Percentiles rank a stretch among this genome's conserved stretches.
phyloP scores from a whole-genome alignment of 371 early-diverging fungal genomes.

The Massospora cicadina region DNA sequence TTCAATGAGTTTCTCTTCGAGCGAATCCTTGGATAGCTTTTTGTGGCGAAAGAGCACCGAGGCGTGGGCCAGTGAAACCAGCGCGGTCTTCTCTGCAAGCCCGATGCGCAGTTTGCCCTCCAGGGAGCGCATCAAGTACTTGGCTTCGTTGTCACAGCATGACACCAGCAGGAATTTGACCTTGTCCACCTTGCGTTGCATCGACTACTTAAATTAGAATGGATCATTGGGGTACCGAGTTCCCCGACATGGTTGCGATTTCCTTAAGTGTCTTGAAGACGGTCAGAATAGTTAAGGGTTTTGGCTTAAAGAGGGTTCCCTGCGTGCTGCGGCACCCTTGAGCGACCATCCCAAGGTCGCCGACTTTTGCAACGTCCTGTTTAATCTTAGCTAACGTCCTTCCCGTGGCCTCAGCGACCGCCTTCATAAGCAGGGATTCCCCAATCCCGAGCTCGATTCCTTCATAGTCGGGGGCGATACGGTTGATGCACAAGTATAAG shows the following conservation, averaged over 20 bases:
- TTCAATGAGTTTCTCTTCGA: slow-evolving; percentile 32
- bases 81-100: slow-evolving; percentile 87
- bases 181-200: slow-evolving; percentile 61
- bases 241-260: slow-evolving; percentile 67
- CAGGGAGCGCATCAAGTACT: slow-evolving; percentile 69
- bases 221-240: slow-evolving; percentile 22
- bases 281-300: slow-evolving; percentile 53
- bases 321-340: slow-evolving; percentile 63
- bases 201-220: slow-evolving; percentile 25
- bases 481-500: slow-evolving; percentile 85
- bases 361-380: slow-evolving; percentile 47
- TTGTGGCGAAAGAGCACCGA: slow-evolving; percentile 27
- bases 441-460: slow-evolving; percentile 94
- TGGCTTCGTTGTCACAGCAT: slow-evolving; percentile 74
- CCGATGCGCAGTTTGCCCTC: slow-evolving; percentile 97
- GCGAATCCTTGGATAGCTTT: slow-evolving; percentile 25
- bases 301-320: slow-evolving; percentile 53
- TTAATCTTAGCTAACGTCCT: slow-evolving; percentile 57
- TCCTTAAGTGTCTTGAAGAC: slow-evolving; percentile 81
- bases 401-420: slow-evolving; percentile 80
- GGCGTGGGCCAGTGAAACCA: slow-evolving; percentile 74
- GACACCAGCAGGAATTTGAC: slow-evolving; percentile 70
- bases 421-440: slow-evolving; percentile 83
- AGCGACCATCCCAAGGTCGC: slow-evolving; percentile 89
- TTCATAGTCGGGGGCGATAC: slow-evolving; percentile 87